phyloP scores from a whole-genome alignment of 2,329 filamentous ascomycete genomes.

The Aspergillus sp. region DNA sequence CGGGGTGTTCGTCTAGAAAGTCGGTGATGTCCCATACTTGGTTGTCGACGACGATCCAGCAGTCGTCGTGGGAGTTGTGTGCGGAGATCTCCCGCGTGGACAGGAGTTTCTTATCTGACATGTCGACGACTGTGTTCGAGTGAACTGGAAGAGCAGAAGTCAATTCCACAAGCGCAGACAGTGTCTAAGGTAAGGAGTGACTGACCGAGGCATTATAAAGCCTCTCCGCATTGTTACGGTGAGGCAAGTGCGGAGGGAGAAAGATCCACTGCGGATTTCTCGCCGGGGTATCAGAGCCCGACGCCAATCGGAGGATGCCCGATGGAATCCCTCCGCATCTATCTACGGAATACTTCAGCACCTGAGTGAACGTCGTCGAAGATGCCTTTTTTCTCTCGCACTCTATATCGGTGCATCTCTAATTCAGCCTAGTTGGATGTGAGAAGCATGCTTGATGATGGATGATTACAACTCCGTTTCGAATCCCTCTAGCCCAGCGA shows the following conservation, averaged over 20 bases:
- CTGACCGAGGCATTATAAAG: background rate
- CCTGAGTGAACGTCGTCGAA: no score
- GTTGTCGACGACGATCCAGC: slow-evolving; percentile 69
- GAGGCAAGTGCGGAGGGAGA: background rate
- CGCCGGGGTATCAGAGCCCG: background rate
- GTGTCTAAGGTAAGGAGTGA: no score
- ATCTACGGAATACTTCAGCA: no score
- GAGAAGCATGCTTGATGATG: no score
- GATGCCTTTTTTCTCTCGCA: no score
- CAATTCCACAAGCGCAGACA: no score
- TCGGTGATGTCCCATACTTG: slow-evolving; percentile 67
- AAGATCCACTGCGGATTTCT: background rate
- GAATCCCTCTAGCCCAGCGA: no score
- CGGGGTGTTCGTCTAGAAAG: slow-evolving; percentile 64
- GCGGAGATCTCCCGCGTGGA: slow-evolving; percentile 46
- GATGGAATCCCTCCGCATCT: no score
- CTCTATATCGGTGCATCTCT: no score
- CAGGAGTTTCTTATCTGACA: slow-evolving; percentile 34
- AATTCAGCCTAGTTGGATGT: no score
- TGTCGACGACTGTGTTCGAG: slow-evolving; percentile 9
- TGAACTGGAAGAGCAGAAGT: no score
- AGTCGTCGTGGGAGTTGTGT: slow-evolving; percentile 51
- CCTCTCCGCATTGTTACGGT: background rate
- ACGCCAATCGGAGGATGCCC: background rate
- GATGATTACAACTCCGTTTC: no score